These are phyloP conservation scores for Candida golubevii DNA, from an alignment of 805 yeast species.

Conservation along the genomic window DNA sequence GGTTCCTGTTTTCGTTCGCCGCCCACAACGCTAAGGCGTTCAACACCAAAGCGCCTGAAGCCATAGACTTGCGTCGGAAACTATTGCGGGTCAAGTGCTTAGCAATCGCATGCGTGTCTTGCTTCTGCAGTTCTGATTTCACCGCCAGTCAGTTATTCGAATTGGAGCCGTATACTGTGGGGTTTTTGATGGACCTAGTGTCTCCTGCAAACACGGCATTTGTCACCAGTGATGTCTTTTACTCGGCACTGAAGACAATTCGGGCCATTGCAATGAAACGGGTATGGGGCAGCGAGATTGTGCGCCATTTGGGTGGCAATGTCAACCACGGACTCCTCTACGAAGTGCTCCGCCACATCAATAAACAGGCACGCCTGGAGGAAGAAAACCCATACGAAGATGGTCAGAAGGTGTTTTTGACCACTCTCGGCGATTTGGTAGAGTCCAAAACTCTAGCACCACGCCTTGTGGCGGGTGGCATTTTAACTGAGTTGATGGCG, in stretches of 20 bases:
- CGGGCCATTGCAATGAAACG: constrained; percentile 65
- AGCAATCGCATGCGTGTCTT: constrained; percentile 61
- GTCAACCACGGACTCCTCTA: constrained; percentile 80
- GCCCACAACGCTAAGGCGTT: constrained; percentile 72
- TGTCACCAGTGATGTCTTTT: constrained; percentile 50
- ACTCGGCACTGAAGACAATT: constrained; percentile 61
- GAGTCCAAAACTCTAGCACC: constrained; percentile 52
- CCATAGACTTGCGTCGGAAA: constrained; percentile 51
- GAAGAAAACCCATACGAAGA: constrained; percentile 28
- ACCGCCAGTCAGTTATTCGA: constrained; percentile 66
- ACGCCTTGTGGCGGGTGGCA: constrained; percentile 69
- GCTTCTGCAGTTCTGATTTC: constrained; percentile 52
- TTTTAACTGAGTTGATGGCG: constrained; percentile 60
- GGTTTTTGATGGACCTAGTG: constrained; percentile 66
- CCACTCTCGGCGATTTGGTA: constrained; percentile 57
- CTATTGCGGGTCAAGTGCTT: constrained; percentile 61
- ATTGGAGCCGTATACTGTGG: constrained; percentile 63
- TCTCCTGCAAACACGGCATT: constrained; percentile 51
- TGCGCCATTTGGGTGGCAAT: constrained; percentile 77
- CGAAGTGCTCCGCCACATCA: constrained; percentile 64
- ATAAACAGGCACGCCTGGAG: constrained; percentile 44
- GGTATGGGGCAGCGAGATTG: constrained; percentile 70
- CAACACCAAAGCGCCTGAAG: constrained; percentile 49
- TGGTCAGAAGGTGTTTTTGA: constrained; percentile 54
- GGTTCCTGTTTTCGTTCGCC: constrained; percentile 59